Conservation (phyloP, 192 early-diverging fungal species). For the Coemansia sp. region DNA sequence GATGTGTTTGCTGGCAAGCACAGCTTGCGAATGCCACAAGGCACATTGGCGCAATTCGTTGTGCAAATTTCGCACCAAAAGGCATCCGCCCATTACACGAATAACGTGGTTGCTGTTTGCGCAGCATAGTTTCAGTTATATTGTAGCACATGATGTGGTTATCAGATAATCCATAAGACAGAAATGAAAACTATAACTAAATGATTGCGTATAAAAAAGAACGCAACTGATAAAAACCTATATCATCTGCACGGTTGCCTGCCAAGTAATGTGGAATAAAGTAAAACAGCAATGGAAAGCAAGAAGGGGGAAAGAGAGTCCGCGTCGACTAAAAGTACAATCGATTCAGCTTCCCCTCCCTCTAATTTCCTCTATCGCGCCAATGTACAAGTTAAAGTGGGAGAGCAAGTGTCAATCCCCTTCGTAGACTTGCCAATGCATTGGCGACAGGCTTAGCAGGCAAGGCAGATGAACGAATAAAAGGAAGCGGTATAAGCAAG, state of each 20-base stretch:
- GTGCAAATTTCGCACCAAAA: too few relatives aligned
- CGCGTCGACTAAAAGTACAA: constrained; percentile 5
- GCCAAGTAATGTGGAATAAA: not conserved
- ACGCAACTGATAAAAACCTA: constrained; percentile 7
- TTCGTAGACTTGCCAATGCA: constrained; percentile 3
- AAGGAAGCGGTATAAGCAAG: not conserved
- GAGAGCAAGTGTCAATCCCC: not conserved
- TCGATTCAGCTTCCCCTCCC: not conserved
- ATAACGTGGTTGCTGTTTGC: too few relatives aligned
- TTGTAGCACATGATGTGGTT: not conserved
- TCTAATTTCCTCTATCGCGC: not conserved
- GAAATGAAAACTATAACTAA: not conserved
- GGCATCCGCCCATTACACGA: too few relatives aligned
- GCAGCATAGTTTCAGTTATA: too few relatives aligned
- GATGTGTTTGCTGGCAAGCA: too few relatives aligned
- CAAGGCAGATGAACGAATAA: not conserved
- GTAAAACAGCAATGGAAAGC: constrained; percentile 1
- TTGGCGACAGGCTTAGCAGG: not conserved
- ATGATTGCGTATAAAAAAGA: not conserved
- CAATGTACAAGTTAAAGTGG: not conserved
- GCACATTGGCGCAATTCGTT: too few relatives aligned
- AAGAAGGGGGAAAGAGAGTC: not conserved
- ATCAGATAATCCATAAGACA: not conserved
- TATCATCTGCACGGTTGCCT: not conserved
- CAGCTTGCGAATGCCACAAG: too few relatives aligned